Base-by-base conservation (phyloP, 2,329 filamentous ascomycete genomes). In the Cytospora piceicola region DNA sequence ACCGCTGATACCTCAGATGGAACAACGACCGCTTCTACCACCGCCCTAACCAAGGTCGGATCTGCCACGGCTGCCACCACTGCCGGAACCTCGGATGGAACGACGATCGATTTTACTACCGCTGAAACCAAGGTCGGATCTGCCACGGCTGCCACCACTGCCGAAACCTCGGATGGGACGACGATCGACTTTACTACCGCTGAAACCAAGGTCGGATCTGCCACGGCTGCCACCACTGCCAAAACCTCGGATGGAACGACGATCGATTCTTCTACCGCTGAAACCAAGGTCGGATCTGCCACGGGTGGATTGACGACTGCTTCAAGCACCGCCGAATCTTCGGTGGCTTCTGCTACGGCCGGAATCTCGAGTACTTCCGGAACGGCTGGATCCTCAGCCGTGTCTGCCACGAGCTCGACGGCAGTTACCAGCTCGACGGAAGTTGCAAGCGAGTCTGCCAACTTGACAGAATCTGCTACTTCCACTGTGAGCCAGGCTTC, bases 371-470 rank as follows among this genome's bases (percentile, higher is more conserved):
- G 30, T 24, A 20, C 20, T 4, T 46, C 56, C 5, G 29, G 39
- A 3, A 11, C 56, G 11, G 27, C 22, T 17, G 56, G 20, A 20
- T 29, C 52, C 24, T 53, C 46, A 6, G 34, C 32, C 34, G 22
- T 4, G 8, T 24, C 58, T 29, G n/a, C 36, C 32, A 42, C 32
- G 30, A 53, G 30, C 51, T 46, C 53, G 14, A 65, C 58, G 20
- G 39, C 24, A 49, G 46, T 14, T 24, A 11, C 46, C 30, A 32
- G 34, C 36, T 36, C 36, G 8, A 58, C 56, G 20, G 63, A 29
- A 27, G 14, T 27, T 34, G 22, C 58, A 11, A 59, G 32, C 27
- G 29, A 17, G 2, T 17, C 57, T 24, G 27, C 52, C 27, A 57
- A 42, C 24, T 4, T n/a, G 61, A n/a, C 17, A 30, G 54, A 32